These are phyloP conservation scores for Cenchrus purpureus DNA, from an alignment of 176 grass and related monocot species.

Conservation along the genomic window DNA sequence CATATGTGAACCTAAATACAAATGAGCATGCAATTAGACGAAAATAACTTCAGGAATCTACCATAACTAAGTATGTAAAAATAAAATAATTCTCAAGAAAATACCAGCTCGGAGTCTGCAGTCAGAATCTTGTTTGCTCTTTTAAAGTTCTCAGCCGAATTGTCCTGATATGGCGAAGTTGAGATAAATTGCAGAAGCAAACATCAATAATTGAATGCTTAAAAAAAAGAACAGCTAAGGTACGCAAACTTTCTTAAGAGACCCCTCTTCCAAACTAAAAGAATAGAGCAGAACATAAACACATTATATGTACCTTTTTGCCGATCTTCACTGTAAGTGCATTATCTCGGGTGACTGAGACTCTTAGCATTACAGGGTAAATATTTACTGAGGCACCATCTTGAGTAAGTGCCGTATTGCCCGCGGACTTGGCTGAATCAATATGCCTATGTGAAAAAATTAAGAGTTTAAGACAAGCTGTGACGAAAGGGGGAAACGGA, in stretches of 20 bases:
- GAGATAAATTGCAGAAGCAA: background rate
- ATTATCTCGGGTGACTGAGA: constrained; percentile 65
- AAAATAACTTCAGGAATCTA: constrained; percentile 11
- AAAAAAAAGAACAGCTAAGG: background rate
- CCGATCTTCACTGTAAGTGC: constrained; percentile 77
- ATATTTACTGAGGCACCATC: constrained; percentile 53
- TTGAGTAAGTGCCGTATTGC: constrained; percentile 24
- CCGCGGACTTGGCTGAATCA: constrained; percentile 37
- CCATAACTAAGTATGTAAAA: constrained; percentile 14
- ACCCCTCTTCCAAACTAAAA: constrained; percentile 30
- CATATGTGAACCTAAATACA: constrained; percentile 80
- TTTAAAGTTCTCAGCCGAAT: constrained; percentile 85
- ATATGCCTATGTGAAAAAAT: constrained; percentile 48
- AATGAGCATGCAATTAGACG: constrained; percentile 35
- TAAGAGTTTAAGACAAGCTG: constrained; percentile 7
- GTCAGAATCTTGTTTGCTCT: constrained; percentile 81
- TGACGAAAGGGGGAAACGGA: constrained; percentile 23
- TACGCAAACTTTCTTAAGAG: constrained; percentile 14
- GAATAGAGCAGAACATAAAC: constrained; percentile 32
- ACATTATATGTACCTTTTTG: constrained; percentile 67
- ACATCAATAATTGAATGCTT: background rate
- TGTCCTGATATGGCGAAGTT: constrained; percentile 64
- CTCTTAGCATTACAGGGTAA: constrained; percentile 84
- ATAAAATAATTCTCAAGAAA: constrained; percentile 15
- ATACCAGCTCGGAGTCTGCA: constrained; percentile 74